phyloP scores from a whole-genome alignment of 2,329 filamentous ascomycete genomes.

The Ceratocystis colombiana region DNA sequence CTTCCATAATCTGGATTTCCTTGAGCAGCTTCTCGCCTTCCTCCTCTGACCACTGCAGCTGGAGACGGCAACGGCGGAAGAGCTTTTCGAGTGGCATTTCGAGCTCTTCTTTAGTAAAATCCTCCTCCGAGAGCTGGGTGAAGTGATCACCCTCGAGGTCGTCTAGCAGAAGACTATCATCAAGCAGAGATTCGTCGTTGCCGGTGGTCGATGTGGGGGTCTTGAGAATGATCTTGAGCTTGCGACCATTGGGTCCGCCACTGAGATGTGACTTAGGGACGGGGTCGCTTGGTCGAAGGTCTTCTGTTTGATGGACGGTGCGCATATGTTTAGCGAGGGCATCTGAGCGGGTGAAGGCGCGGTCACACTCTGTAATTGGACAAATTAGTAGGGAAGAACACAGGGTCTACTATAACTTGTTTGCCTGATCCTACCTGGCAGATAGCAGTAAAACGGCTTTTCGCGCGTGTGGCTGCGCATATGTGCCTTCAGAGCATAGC shows the following conservation, averaged over 20 bases:
- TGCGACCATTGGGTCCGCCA: conserved; percentile 36
- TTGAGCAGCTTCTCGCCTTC: conserved; percentile 53
- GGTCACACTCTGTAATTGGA: conserved; percentile 68
- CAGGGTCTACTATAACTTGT: too few relatives aligned
- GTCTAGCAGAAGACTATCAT: conserved; percentile 46
- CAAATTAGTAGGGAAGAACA: not conserved
- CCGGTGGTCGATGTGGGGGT: conserved; percentile 48
- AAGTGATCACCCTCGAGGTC: conserved; percentile 44
- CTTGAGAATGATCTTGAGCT: conserved; percentile 55
- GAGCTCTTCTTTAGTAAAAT: conserved; percentile 57
- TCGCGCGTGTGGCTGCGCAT: conserved; percentile 97
- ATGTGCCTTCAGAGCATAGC: conserved; percentile 90
- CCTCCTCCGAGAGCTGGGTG: conserved; percentile 45
- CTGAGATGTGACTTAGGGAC: conserved; percentile 41
- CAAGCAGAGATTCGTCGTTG: conserved; percentile 42
- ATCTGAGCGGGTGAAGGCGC: conserved; percentile 90
- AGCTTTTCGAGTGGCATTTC: conserved; percentile 49
- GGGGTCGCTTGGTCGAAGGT: conserved; percentile 67
- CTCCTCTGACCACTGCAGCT: conserved; percentile 62
- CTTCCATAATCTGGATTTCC: conserved; percentile 58
- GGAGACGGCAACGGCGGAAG: conserved; percentile 57
- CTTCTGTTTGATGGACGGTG: conserved; percentile 90
- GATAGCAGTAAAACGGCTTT: conserved; percentile 93
- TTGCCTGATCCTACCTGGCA: conserved; percentile 57
- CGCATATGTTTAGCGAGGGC: conserved; percentile 97